Conservation (phyloP, 805 yeast species). For the Monosporozyma unispora region DNA sequence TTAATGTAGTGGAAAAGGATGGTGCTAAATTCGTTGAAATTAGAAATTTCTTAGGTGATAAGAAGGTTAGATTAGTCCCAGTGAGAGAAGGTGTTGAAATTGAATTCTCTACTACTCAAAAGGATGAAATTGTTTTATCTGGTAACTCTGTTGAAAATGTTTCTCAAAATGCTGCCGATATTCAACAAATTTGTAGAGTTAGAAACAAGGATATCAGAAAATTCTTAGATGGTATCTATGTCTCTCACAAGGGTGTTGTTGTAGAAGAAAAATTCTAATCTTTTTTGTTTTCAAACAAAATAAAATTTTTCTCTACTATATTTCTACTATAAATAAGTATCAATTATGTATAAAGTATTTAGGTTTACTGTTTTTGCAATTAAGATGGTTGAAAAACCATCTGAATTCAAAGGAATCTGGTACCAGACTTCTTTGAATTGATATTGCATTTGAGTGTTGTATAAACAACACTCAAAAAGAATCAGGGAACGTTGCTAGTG, state of each 20-base stretch:
- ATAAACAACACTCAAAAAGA: background rate
- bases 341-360: background rate
- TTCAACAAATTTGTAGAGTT: slow-evolving; percentile 96
- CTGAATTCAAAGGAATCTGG: background rate
- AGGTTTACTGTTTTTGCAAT: background rate
- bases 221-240: slow-evolving; percentile 99
- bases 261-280: slow-evolving; percentile 66
- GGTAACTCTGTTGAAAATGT: slow-evolving; percentile 69
- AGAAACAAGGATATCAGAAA: slow-evolving; percentile 99
- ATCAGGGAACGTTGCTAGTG: slow-evolving; percentile 11
- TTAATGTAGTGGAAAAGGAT: slow-evolving; percentile 77
- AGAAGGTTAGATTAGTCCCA: slow-evolving; percentile 84
- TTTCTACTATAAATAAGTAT: background rate
- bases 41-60: slow-evolving; percentile 99
- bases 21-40: slow-evolving; percentile 75
- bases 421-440: background rate
- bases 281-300: too few species aligned
- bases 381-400: background rate
- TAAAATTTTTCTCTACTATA: background rate
- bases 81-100: slow-evolving; percentile 84
- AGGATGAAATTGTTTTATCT: slow-evolving; percentile 86
- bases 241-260: slow-evolving; percentile 87
- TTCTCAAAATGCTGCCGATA: slow-evolving; percentile 96
- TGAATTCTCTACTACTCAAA: slow-evolving; percentile 71
- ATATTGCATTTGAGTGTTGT: background rate